Conservation (phyloP, 805 yeast genomes). For the Candida qinlingensis region DNA sequence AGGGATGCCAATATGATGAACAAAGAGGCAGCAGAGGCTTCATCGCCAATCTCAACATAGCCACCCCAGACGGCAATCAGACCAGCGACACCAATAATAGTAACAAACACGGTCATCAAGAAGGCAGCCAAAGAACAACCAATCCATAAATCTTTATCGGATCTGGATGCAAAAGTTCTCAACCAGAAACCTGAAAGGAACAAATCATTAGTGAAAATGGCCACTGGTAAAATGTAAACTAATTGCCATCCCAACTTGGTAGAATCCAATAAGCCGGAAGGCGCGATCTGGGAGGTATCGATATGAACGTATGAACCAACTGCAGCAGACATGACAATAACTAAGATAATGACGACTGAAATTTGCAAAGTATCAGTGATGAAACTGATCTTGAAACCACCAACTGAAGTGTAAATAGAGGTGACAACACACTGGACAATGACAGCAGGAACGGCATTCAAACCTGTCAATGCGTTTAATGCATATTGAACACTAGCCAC, state of each 20-base stretch:
- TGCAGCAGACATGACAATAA: conserved; percentile 70
- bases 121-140: conserved; percentile 75
- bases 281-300: conserved; percentile 57
- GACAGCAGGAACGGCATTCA: conserved; percentile 73
- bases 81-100: conserved; percentile 78
- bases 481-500: conserved; percentile 76
- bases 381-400: conserved; percentile 87
- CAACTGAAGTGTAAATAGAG: conserved; percentile 78
- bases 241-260: conserved; percentile 86
- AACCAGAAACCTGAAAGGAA: conserved; percentile 93
- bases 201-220: conserved; percentile 85
- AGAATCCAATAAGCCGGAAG: conserved; percentile 57
- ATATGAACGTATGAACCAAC: conserved; percentile 65
- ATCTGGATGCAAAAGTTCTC: conserved; percentile 83
- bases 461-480: conserved; percentile 68
- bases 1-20: conserved; percentile 63
- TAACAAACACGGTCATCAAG: conserved; percentile 55
- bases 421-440: conserved; percentile 85
- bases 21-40: conserved; percentile 62
- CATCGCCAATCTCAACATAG: conserved; percentile 38
- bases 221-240: conserved; percentile 75
- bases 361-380: conserved; percentile 86
- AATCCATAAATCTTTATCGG: conserved; percentile 67
- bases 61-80: conserved; percentile 91
- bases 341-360: conserved; percentile 56